Evolutionary conservation across 2,329 filamentous ascomycete genomes (phyloP), one percentile per base, ranked within the genome.

Genomic region (Colletotrichum phormii): DNA sequence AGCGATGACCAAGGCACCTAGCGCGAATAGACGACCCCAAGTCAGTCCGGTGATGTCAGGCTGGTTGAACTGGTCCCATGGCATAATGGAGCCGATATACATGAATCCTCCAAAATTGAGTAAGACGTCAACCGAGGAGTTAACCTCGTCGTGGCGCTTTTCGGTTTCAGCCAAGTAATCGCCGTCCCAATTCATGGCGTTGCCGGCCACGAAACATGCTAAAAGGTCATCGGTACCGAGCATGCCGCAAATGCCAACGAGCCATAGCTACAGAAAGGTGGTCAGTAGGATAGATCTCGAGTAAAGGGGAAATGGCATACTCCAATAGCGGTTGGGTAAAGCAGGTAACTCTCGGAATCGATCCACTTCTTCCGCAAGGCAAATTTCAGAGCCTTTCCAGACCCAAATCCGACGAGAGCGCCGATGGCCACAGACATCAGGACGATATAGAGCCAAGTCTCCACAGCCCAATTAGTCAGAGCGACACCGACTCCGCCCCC

Each of bases 21-120:
- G 82, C 2, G 80, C 84, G 26, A 91, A 74, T 0, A 91, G 82
- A 3, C 88, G 84, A 2, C 81, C 79, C 55, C 84, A 77, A 0
- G 87, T 90, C 35, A 91, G 83, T 1, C 89, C 89, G 0, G 87
- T 89, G 0, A 82, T 80, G 2, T 87, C 81, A 0, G 88, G 31
- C 31, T 33, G 87, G 62, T 89, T 82, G 77, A 91, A 90, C 54
- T 89, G 80, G 3, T 77, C 70, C 89, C 88, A 91, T 0, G 89
- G 89, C 66, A 91, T 83, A 58, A 87, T 83, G 6, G 84, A 83
- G 1, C 89, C 89, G 58, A 91, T 83, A 72, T 89, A 91, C 82
- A 90, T 88, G 78, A 91, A 91, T 24, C 87, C 88, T 7, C 86
- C 88, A 75, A 90, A 89, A 77, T 91, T 91, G 61, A 91, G 82